Evolutionary conservation across 2,329 filamentous ascomycete species (phyloP).

Genomic region (Fusarium metavorans): DNA sequence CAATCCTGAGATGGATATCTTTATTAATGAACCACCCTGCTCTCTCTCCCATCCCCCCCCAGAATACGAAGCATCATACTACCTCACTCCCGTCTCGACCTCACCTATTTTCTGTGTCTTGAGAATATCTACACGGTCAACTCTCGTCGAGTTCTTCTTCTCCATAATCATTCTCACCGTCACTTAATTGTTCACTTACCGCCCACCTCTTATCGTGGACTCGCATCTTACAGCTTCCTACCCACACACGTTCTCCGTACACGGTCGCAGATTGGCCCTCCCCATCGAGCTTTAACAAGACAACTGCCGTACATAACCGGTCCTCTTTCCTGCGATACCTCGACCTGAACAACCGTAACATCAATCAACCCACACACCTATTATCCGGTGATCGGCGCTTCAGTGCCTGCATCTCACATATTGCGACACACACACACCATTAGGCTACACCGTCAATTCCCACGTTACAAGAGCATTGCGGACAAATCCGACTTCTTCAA

Average conservation of each 20-base stretch:
- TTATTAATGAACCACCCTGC: conserved; percentile 40
- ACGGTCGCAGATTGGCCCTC: conserved; percentile 39
- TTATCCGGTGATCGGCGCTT: conserved; percentile 24
- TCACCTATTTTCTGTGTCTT: conserved; percentile 5
- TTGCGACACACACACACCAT: background rate
- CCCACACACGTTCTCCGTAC: conserved; percentile 37
- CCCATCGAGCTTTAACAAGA: background rate
- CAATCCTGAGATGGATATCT: conserved; percentile 25
- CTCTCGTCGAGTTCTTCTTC: conserved; percentile 13
- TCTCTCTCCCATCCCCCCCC: conserved; percentile 14
- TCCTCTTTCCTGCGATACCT: background rate
- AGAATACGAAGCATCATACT: conserved; percentile 27
- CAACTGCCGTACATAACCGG: conserved; percentile 8
- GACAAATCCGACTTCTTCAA: conserved; percentile 2
- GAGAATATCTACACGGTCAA: conserved; percentile 27
- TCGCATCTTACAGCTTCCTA: conserved; percentile 26
- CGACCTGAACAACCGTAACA: conserved; percentile 28
- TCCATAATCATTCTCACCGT: conserved; percentile 6
- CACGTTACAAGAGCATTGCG: conserved; percentile 16
- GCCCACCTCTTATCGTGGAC: conserved; percentile 1
- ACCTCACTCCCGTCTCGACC: conserved; percentile 18
- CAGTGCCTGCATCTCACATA: conserved; percentile 33
- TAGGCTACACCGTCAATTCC: conserved; percentile 13
- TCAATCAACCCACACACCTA: conserved; percentile 4
- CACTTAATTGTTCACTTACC: background rate